Evolutionary conservation across 768 basidiomycete genomes (phyloP).

Genomic region (Lentinula aciculospora): DNA sequence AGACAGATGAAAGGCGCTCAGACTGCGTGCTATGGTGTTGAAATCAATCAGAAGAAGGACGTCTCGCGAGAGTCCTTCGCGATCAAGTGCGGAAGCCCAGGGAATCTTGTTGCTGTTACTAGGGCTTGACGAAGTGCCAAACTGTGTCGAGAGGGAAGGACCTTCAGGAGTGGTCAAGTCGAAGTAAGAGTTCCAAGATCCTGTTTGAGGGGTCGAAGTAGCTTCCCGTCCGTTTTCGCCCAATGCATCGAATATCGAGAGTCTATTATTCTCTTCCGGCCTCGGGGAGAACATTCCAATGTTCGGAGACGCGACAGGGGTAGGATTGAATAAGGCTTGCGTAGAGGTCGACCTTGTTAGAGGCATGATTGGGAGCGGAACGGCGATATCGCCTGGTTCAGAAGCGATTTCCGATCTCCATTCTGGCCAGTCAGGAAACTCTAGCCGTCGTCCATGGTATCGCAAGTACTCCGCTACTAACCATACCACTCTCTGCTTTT

Average conservation of each 20-base stretch:
- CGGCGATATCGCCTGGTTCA: constrained; percentile 23
- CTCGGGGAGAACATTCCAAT: constrained; percentile 48
- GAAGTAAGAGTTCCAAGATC: background rate
- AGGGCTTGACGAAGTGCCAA: constrained; percentile 15
- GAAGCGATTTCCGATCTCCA: constrained; percentile 52
- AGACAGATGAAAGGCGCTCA: constrained; percentile 55
- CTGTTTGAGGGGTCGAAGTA: background rate
- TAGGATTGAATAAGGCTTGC: constrained; percentile 46
- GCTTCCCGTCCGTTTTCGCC: constrained; percentile 14
- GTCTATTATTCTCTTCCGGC: constrained; percentile 32
- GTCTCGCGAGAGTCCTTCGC: constrained; percentile 65
- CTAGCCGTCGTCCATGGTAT: constrained; percentile 48
- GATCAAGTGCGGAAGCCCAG: constrained; percentile 44
- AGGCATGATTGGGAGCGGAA: constrained; percentile 26
- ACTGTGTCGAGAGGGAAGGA: constrained; percentile 19
- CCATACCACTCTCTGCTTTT: constrained; percentile 51
- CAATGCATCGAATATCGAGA: constrained; percentile 43
- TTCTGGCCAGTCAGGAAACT: constrained; percentile 49
- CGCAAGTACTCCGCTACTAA: constrained; percentile 60
- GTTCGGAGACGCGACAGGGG: constrained; percentile 31
- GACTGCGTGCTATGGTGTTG: constrained; percentile 53
- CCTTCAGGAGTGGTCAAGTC: background rate
- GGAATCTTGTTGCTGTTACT: constrained; percentile 27
- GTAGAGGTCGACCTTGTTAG: constrained; percentile 43
- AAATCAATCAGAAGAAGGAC: constrained; percentile 61